Evolutionary conservation across 768 basidiomycete genomes (phyloP).

Genomic region (Tubosaeta sp.): DNA sequence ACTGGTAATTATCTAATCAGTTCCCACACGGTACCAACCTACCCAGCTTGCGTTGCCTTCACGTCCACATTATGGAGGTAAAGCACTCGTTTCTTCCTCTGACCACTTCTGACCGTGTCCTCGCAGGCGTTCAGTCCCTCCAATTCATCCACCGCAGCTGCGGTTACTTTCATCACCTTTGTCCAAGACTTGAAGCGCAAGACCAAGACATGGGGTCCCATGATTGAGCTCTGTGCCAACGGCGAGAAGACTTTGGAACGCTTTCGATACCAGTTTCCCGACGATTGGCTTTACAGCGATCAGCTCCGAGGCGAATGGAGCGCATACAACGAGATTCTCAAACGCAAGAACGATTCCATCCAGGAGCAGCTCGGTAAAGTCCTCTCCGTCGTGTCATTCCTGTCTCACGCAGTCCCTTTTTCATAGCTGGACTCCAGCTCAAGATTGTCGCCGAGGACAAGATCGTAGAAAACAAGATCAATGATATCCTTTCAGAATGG

Average conservation of each 20-base stretch:
- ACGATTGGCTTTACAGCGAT: slow-evolving; percentile 98
- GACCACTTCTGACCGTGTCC: slow-evolving; percentile 7
- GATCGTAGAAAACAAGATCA: slow-evolving; percentile 94
- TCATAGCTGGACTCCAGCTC: slow-evolving; percentile 86
- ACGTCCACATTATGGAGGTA: slow-evolving; percentile 29
- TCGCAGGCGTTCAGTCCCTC: slow-evolving; percentile 63
- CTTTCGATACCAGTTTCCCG: slow-evolving; percentile 94
- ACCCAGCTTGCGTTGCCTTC: slow-evolving; percentile 6
- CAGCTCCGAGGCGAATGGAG: slow-evolving; percentile 98
- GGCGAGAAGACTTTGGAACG: slow-evolving; percentile 98
- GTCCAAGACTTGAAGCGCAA: slow-evolving; percentile 98
- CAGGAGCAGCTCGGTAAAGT: slow-evolving; percentile 90
- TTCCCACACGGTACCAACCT: slow-evolving; percentile 21
- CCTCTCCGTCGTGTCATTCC: slow-evolving; percentile 4
- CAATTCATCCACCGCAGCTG: slow-evolving; percentile 93
- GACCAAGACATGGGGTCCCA: slow-evolving; percentile 93
- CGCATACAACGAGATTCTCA: slow-evolving; percentile 96
- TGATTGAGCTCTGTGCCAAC: slow-evolving; percentile 90
- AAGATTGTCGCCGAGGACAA: slow-evolving; percentile 99
- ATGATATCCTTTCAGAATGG: slow-evolving; percentile 89
- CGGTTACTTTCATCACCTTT: slow-evolving; percentile 98
- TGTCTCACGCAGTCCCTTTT: slow-evolving; percentile 3
- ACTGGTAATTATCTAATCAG: slow-evolving; percentile 15
- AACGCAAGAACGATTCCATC: slow-evolving; percentile 96
- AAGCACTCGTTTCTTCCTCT: background rate